A percentile compares a stretch with the other conserved stretches of the same genome.
These are phyloP conservation scores for Gossypium mustelinum DNA, from an alignment of 345 rosid species.

Conservation along the genomic window DNA sequence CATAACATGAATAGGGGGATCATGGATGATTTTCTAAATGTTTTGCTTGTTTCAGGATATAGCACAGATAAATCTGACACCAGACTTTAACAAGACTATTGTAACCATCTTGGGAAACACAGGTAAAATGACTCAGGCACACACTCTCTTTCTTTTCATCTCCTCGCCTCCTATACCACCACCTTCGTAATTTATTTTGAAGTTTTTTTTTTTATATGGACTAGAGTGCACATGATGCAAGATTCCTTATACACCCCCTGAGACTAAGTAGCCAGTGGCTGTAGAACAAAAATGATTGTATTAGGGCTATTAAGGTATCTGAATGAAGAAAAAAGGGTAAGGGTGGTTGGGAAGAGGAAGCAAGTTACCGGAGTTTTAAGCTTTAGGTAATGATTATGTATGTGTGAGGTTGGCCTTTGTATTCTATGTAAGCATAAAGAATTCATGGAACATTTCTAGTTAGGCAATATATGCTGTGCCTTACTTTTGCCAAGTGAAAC, in stretches of 20 bases:
- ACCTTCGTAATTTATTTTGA: not conserved
- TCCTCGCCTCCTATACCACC: not conserved
- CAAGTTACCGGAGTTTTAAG: not conserved
- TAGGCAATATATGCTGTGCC: not conserved
- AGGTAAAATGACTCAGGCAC: conserved; percentile 35
- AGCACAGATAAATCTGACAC: conserved; percentile 61
- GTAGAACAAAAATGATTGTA: not conserved
- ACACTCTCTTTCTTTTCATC: not conserved
- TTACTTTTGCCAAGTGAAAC: not conserved
- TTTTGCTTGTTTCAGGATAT: conserved; percentile 35
- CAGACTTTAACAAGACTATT: conserved; percentile 52
- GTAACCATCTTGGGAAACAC: conserved; percentile 74
- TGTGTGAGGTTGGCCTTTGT: not conserved
- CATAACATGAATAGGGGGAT: not conserved
- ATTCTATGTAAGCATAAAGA: not conserved
- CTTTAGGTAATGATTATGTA: not conserved
- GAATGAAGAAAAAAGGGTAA: not conserved
- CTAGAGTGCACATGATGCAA: not conserved
- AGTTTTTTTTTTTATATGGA: not conserved
- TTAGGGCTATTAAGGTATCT: not conserved
- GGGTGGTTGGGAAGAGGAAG: not conserved
- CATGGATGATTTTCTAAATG: not conserved
- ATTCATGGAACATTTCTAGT: not conserved
- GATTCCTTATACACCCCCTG: not conserved
- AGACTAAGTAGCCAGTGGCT: not conserved